Evolutionary conservation across 208 protist genomes (phyloP).

Genomic region (Lotmaria passim): DNA sequence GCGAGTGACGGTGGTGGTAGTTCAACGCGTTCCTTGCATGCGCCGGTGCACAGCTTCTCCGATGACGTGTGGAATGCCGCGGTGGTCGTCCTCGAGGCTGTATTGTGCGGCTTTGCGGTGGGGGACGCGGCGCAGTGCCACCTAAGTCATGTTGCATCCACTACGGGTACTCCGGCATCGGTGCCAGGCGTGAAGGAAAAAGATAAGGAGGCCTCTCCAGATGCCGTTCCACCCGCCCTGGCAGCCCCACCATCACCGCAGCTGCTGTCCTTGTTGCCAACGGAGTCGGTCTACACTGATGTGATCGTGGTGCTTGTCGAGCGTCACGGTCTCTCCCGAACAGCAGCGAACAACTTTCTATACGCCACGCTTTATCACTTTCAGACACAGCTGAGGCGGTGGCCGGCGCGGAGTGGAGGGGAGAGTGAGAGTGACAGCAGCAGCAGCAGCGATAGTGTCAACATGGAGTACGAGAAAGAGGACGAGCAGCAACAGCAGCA

Average conservation of each 20-base stretch:
- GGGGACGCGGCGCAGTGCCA: constrained; percentile 29
- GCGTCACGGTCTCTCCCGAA: constrained; percentile 30
- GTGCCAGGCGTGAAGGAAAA: background rate
- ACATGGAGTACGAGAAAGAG: background rate
- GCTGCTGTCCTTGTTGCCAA: background rate
- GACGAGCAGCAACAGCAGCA: background rate
- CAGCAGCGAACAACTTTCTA: constrained; percentile 72
- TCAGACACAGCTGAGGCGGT: background rate
- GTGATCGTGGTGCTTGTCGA: constrained; percentile 36
- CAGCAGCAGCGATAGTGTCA: background rate
- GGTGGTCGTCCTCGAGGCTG: constrained; percentile 69
- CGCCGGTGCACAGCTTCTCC: constrained; percentile 54
- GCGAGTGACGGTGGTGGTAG: background rate
- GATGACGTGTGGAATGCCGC: constrained; percentile 85
- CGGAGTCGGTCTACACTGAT: constrained; percentile 56
- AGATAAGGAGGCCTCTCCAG: background rate
- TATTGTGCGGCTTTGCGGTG: constrained; percentile 55
- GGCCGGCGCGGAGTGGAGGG: too few relatives aligned
- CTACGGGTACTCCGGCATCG: too few relatives aligned
- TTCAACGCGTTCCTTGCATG: too few relatives aligned
- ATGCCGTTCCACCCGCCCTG: background rate
- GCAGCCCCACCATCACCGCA: background rate
- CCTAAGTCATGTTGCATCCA: constrained; percentile 6
- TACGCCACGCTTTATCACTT: constrained; percentile 71
- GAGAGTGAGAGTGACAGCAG: background rate